Evolutionary conservation across 371 early-diverging fungal species (phyloP), one percentile per base, ranked within the genome.

Genomic region (Blyttiomyces sp.): DNA sequence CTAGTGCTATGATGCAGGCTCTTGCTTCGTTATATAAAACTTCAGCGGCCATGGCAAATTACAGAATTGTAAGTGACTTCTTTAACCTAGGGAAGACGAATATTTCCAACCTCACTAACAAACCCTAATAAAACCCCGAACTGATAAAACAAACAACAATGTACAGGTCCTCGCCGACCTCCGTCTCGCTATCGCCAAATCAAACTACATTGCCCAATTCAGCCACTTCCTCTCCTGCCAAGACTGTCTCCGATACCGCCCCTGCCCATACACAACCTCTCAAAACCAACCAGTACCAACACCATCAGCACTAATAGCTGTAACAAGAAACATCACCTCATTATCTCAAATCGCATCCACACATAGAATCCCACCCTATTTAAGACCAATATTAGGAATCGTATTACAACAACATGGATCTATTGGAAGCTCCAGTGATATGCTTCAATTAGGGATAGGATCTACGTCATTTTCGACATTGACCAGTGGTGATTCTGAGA

Each of bases 171-270:
- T 66, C 34, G 61, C 66, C 6, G 66, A 66, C 34, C 35, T 66
- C 31, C 60, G 66, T 5, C 57, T 66, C 33, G 49, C 66, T 21
- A 42, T 66, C 51, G 66, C 66, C 43, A 66, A 66, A 51, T 28
- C 46, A 23, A 56, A 45, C 36, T 66, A 66, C 32, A 27, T 65
- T 6, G 36, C 55, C 4, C 66, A 66, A 26, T 66, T 54, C 43
- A 46, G 54, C 23, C 66, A 66, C 44, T 49, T 28, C 33, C n/a
- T 66, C 24, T 43, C 56, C 9, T 66, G 66, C 46, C 33, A 24
- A 19, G 30, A 58, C 31, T 65, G 65, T 42, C 34, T 54, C 6
- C 45, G 48, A 21, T 49, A 46, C 16, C 36, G 34, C 17, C 11
- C 45, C 23, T 57, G 57, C 48, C 28, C 27, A 5, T 33, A 36